phyloP scores from a whole-genome alignment of 352 stramenopile genomes.

The Phytophthora cactorum region DNA sequence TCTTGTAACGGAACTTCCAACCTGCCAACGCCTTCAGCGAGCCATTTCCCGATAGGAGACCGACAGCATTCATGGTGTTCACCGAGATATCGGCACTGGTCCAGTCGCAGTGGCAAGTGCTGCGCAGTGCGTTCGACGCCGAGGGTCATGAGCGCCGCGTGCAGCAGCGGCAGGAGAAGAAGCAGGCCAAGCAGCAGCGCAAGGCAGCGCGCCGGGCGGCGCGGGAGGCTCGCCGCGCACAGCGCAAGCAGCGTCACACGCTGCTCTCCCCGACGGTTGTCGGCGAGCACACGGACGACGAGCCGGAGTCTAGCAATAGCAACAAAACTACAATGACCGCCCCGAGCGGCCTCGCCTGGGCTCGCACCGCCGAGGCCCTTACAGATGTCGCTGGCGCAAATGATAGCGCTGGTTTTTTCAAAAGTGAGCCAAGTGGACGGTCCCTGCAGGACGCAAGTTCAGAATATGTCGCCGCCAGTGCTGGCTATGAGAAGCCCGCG shows the following conservation, averaged over 20 bases:
- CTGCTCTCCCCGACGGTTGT: constrained; percentile 27
- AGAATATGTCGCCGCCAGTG: constrained; percentile 23
- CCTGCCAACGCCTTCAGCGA: neutral
- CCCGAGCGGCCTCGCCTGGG: constrained; percentile 16
- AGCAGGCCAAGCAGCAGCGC: constrained; percentile 44
- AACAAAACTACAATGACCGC: neutral
- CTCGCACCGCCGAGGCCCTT: constrained; percentile 22
- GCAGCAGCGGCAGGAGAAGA: constrained; percentile 38
- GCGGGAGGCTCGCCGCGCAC: constrained; percentile 33
- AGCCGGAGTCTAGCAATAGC: constrained; percentile 22
- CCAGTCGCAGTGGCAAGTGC: constrained; percentile 41
- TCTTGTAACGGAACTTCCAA: constrained; percentile 24
- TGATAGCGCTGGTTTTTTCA: constrained; percentile 20
- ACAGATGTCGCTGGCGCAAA: constrained; percentile 24
- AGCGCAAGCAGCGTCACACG: constrained; percentile 29
- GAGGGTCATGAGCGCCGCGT: constrained; percentile 30
- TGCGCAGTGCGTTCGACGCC: constrained; percentile 30
- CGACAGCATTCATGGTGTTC: constrained; percentile 40
- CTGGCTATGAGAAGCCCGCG: constrained; percentile 4
- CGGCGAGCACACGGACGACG: constrained; percentile 26
- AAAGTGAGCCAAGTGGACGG: constrained; percentile 28
- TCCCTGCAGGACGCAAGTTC: constrained; percentile 22
- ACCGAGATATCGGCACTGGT: constrained; percentile 42
- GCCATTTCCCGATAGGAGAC: constrained; percentile 24
- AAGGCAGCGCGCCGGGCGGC: constrained; percentile 32